Evolutionary conservation across 768 basidiomycete species (phyloP), one percentile per base, ranked within the genome.

Genomic region (Amanita polypyramis): DNA sequence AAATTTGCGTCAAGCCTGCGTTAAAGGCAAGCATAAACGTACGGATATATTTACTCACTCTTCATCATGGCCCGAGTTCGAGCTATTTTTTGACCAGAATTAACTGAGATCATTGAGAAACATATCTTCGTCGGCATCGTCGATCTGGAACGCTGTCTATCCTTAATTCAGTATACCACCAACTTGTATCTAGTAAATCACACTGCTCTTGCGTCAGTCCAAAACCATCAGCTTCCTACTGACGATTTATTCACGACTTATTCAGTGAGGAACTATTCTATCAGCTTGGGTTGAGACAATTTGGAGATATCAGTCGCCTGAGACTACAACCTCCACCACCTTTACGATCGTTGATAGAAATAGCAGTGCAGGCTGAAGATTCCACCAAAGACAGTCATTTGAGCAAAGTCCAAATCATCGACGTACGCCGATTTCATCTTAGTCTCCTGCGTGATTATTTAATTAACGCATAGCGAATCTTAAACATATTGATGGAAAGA

Each of bases 51-150:
- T 32, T 46, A 14, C n/a, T 32, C 45, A 14, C n/a, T 5, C 10
- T 20, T 25, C 20, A 37, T 23, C n/a, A 37, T 23, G 15, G 8
- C 9, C 34, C 15, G 0, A 47, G 35, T n/a, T 6, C 8, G 20
- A 27, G 12, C 25, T 42, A n/a, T 46, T 36, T 33, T 45, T 40
- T 29, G 14, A 9, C 20, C 56, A 97, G 95, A 80, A 41, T 66
- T 98, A 33, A 76, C 79, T 0, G 88, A 91, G 57, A 86, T 98
- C 39, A 58, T 98, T 27, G 75, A 82, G 54, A 83, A 88, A 42
- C 91, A 96, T 57, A 85, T 80, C 0, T 96, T 96, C 56, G 92
- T 98, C 27, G 94, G 95, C 2, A 80, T 97, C 32, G 88, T 92
- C 6, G 92, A 95, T 58, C 64, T 80, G 7, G 60, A 74, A 19